A percentile compares a stretch with the other conserved stretches of the same genome.
These are phyloP conservation scores for Aspergillus neotritici DNA, from an alignment of 2,329 filamentous ascomycete species.

Conservation along the genomic window DNA sequence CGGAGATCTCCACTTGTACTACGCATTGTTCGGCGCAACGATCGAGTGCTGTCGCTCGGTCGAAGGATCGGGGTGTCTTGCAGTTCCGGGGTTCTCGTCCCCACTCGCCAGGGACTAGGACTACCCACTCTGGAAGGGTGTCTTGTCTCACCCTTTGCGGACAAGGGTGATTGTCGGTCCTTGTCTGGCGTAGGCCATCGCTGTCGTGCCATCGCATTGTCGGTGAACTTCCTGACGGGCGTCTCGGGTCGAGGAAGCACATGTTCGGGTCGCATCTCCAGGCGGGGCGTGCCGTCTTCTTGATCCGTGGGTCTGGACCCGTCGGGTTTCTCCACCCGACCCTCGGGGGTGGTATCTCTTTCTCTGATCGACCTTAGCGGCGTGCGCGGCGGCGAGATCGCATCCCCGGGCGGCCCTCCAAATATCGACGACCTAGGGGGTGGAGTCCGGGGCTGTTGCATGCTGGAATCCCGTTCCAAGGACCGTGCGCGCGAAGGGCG, in stretches of 20 bases:
- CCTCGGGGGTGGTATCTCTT: slow-evolving; percentile 31
- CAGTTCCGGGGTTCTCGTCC: slow-evolving; percentile 32
- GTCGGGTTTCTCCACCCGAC: slow-evolving; percentile 31
- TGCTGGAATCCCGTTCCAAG: slow-evolving; percentile 24
- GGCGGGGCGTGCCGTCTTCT: slow-evolving; percentile 24
- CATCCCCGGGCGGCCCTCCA: slow-evolving; percentile 27
- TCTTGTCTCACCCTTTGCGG: no score
- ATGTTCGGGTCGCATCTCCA: slow-evolving; percentile 40
- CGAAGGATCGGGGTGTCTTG: slow-evolving; percentile 27
- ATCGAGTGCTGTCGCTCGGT: slow-evolving; percentile 34
- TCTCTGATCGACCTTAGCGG: slow-evolving; percentile 51
- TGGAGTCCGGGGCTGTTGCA: slow-evolving; percentile 17
- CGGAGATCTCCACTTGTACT: slow-evolving; percentile 55
- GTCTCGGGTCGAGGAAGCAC: slow-evolving; percentile 28
- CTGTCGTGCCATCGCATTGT: slow-evolving; percentile 28
- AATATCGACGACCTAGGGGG: slow-evolving; percentile 30
- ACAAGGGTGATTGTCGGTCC: slow-evolving; percentile 1
- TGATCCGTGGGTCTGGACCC: slow-evolving; percentile 38
- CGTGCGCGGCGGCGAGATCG: slow-evolving; percentile 33
- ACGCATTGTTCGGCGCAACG: slow-evolving; percentile 63
- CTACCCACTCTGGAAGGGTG: no score
- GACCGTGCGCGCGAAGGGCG: slow-evolving; percentile 25
- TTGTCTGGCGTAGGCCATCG: slow-evolving; percentile 26
- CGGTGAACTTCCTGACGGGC: slow-evolving; percentile 29
- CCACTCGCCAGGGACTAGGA: no score